These are phyloP conservation scores for Angomonas desouzai DNA, from an alignment of 208 protist genomes.

Conservation along the genomic window DNA sequence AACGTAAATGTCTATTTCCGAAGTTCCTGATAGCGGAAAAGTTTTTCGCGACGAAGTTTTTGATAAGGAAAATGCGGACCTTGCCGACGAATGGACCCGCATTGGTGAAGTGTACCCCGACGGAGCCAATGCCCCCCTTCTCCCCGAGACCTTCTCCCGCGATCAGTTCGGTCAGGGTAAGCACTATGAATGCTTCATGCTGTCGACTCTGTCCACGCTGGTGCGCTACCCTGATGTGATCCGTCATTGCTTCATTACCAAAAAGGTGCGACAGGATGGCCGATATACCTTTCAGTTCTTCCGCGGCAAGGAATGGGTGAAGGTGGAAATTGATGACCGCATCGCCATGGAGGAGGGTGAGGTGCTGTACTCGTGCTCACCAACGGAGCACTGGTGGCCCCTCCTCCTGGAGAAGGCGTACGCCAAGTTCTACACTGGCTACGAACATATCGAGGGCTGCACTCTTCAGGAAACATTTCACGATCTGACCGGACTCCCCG, in stretches of 20 bases:
- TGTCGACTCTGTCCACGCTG: slow-evolving; percentile 62
- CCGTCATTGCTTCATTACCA: slow-evolving; percentile 77
- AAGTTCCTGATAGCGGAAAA: slow-evolving; percentile 53
- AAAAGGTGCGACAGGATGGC: slow-evolving; percentile 71
- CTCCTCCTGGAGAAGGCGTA: slow-evolving; percentile 89
- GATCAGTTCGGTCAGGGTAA: slow-evolving; percentile 79
- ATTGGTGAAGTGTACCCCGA: slow-evolving; percentile 61
- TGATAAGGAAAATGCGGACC: slow-evolving; percentile 43
- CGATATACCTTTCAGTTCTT: slow-evolving; percentile 86
- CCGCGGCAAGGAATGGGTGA: slow-evolving; percentile 61
- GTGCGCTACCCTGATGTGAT: slow-evolving; percentile 69
- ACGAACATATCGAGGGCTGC: slow-evolving; percentile 67
- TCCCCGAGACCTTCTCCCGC: slow-evolving; percentile 49
- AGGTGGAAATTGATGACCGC: slow-evolving; percentile 77
- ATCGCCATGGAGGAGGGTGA: slow-evolving; percentile 51
- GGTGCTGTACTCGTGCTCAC: slow-evolving; percentile 57
- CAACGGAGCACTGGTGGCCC: slow-evolving; percentile 75
- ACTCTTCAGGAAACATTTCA: slow-evolving; percentile 69
- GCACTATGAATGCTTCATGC: slow-evolving; percentile 85
- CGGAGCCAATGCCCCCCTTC: slow-evolving; percentile 33
- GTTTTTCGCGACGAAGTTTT: slow-evolving; percentile 70
- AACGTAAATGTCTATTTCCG: slow-evolving; percentile 25
- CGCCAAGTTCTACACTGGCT: slow-evolving; percentile 83
- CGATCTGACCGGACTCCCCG: slow-evolving; percentile 76
- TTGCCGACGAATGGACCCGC: slow-evolving; percentile 50